Evolutionary conservation across 2,329 filamentous ascomycete genomes (phyloP).

Genomic region (Hypoxylon rubiginosum): DNA sequence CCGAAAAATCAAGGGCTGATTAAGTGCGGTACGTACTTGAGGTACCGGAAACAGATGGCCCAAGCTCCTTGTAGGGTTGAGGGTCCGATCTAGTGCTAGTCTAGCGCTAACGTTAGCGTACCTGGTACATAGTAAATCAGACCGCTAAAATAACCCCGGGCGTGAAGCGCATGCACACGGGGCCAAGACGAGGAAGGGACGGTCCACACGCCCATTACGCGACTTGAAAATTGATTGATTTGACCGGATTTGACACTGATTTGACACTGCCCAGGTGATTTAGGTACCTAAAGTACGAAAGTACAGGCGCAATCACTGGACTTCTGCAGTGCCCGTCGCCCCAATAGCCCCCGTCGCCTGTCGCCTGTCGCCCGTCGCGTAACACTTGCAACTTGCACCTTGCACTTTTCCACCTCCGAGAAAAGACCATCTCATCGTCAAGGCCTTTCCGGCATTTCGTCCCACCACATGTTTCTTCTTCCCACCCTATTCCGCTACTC

Average conservation of each 20-base stretch:
- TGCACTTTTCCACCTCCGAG: conserved; percentile 6
- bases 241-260: neutral
- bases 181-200: conserved; percentile 4
- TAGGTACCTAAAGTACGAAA: neutral
- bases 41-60: neutral
- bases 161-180: conserved; percentile 16
- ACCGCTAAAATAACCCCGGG: conserved; percentile 19
- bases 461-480: conserved; percentile 32
- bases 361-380: conserved; percentile 33
- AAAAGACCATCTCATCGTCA: conserved; percentile 39
- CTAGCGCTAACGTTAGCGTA: neutral
- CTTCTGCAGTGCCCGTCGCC: neutral
- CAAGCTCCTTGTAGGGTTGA: neutral
- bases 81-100: neutral
- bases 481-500: conserved; percentile 6
- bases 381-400: conserved; percentile 26
- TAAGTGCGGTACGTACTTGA: neutral
- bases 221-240: conserved; percentile 40
- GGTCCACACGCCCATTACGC: conserved; percentile 25
- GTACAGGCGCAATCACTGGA: neutral
- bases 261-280: neutral
- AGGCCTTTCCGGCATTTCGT: conserved; percentile 32
- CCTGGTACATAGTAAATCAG: neutral
- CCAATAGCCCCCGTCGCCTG: too few relatives aligned
- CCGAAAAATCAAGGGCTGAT: neutral